These are phyloP conservation scores for Phyllachora maydis DNA, from an alignment of 2,329 filamentous ascomycete species.

Conservation along the genomic window DNA sequence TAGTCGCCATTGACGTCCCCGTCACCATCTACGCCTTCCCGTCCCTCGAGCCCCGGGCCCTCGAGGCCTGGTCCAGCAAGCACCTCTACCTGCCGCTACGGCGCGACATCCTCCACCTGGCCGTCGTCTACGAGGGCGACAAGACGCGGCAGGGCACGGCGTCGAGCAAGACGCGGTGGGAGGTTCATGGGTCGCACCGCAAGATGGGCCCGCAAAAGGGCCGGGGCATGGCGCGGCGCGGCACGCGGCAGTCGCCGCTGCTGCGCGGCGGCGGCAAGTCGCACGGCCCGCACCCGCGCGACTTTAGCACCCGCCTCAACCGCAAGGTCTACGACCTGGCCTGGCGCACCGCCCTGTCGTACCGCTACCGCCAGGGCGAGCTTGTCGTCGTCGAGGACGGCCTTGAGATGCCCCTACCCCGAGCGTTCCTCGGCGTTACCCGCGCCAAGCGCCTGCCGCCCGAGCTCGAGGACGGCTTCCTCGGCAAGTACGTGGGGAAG, in stretches of 20 bases:
- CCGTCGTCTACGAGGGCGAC: constrained; percentile 85
- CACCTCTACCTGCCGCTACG: constrained; percentile 78
- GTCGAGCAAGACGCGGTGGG: constrained; percentile 57
- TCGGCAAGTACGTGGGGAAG: constrained; percentile 38
- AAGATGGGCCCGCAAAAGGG: constrained; percentile 85
- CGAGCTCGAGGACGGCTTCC: constrained; percentile 23
- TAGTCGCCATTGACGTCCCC: constrained; percentile 41
- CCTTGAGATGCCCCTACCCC: constrained; percentile 41
- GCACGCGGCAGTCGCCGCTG: constrained; percentile 65
- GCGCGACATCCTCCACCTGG: constrained; percentile 79
- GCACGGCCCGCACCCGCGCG: constrained; percentile 77
- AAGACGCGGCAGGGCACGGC: constrained; percentile 73
- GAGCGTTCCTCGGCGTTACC: constrained; percentile 22
- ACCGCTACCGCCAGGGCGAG: constrained; percentile 74
- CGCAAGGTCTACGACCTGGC: constrained; percentile 88
- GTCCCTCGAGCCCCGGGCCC: constrained; percentile 59
- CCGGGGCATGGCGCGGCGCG: constrained; percentile 56
- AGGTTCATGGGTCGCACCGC: constrained; percentile 63
- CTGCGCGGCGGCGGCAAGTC: constrained; percentile 69
- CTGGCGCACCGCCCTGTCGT: constrained; percentile 84
- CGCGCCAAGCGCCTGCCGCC: constrained; percentile 11
- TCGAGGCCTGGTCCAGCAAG: constrained; percentile 59
- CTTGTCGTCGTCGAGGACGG: constrained; percentile 67
- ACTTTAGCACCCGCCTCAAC: constrained; percentile 70
- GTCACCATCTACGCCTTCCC: constrained; percentile 85